Conservation (phyloP, 1,284 basidiomycete species). For the Cutaneotrichosporon sp. region DNA sequence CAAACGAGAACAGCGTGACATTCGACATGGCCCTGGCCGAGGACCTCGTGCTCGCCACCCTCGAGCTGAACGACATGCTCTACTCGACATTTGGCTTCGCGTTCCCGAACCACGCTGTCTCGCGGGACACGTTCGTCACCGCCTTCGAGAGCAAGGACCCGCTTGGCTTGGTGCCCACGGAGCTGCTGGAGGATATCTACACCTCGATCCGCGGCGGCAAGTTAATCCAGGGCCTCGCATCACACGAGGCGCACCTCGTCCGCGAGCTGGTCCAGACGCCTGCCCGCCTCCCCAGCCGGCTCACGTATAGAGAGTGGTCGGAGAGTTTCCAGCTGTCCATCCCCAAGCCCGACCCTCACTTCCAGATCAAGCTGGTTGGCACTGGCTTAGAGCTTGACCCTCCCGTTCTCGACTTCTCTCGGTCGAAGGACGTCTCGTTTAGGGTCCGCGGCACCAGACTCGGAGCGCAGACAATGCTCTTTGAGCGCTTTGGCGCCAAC, state of each 20-base stretch:
- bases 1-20: conserved; percentile 74
- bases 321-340: conserved; percentile 81
- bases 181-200: conserved; percentile 73
- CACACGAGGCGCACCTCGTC: conserved; percentile 40
- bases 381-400: conserved; percentile 85
- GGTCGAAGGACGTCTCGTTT: conserved; percentile 77
- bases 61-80: conserved; percentile 60
- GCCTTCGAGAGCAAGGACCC: conserved; percentile 75
- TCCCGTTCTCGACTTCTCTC: conserved; percentile 71
- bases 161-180: conserved; percentile 67
- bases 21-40: conserved; percentile 76
- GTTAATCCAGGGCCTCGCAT: conserved; percentile 68
- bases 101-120: conserved; percentile 63
- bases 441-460: conserved; percentile 76
- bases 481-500: conserved; percentile 75
- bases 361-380: conserved; percentile 78
- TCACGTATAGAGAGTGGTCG: conserved; percentile 82
- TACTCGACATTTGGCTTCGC: conserved; percentile 59
- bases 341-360: conserved; percentile 72
- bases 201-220: conserved; percentile 69
- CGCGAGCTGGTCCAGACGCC: conserved; percentile 65
- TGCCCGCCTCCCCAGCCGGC: conserved; percentile 66
- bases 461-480: conserved; percentile 76
- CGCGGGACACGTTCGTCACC: conserved; percentile 71
- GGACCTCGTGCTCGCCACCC: conserved; percentile 77